Evolutionary conservation across 2,329 filamentous ascomycete species (phyloP).

Genomic region (Chalara sp.): DNA sequence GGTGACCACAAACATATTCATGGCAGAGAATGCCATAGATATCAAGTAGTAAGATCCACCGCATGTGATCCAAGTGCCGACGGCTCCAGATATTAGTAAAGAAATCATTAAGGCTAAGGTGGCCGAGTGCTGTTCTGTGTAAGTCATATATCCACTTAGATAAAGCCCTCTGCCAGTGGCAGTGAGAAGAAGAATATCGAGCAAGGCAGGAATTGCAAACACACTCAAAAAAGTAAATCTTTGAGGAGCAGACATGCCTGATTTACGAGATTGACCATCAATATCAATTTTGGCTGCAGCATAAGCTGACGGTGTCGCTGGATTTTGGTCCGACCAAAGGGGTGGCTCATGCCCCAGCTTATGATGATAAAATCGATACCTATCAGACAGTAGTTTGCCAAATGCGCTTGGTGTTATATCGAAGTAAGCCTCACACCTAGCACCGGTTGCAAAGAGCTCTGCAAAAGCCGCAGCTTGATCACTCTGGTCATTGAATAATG

Average conservation of each 20-base stretch:
- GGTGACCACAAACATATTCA: slow-evolving; percentile 34
- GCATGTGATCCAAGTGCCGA: slow-evolving; percentile 56
- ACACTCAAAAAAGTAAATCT: slow-evolving; percentile 49
- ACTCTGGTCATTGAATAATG: slow-evolving; percentile 50
- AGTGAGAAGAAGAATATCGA: slow-evolving; percentile 53
- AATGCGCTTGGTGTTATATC: slow-evolving; percentile 44
- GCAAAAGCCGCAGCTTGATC: slow-evolving; percentile 59
- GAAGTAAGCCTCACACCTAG: slow-evolving; percentile 56
- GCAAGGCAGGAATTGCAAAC: slow-evolving; percentile 54
- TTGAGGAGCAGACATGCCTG: slow-evolving; percentile 38
- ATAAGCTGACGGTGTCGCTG: slow-evolving; percentile 31
- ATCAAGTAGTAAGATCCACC: slow-evolving; percentile 57
- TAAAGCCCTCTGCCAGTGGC: slow-evolving; percentile 54
- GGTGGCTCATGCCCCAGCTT: slow-evolving; percentile 20
- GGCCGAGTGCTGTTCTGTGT: slow-evolving; percentile 44
- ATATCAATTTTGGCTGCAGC: slow-evolving; percentile 45
- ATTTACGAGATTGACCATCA: slow-evolving; percentile 37
- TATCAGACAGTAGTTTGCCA: slow-evolving; percentile 32
- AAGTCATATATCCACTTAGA: slow-evolving; percentile 48
- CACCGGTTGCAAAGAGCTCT: slow-evolving; percentile 55
- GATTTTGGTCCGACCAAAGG: slow-evolving; percentile 9
- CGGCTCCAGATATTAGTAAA: slow-evolving; percentile 49
- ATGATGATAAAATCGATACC: slow-evolving; percentile 38
- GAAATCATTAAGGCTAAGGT: slow-evolving; percentile 49
- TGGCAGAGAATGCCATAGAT: slow-evolving; percentile 41